phyloP scores from a whole-genome alignment of 805 yeast genomes.

The Kodamaea restingae region DNA sequence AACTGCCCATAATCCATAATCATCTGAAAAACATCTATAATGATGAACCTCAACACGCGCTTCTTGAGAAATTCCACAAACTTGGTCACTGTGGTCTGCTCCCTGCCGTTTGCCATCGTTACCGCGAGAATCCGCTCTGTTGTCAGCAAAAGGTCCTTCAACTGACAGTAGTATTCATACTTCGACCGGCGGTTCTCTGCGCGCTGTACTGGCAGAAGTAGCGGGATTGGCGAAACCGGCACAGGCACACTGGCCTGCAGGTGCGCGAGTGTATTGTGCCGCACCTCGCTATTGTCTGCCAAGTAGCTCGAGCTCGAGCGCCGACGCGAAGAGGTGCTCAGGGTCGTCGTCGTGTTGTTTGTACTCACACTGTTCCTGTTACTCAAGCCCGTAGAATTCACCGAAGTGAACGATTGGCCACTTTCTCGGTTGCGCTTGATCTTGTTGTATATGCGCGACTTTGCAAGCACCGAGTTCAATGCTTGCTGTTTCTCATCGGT shows the following conservation, averaged over 20 bases:
- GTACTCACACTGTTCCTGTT: slow-evolving; percentile 22
- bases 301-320: slow-evolving; percentile 14
- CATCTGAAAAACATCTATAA: slow-evolving; percentile 36
- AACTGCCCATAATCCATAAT: slow-evolving; percentile 28
- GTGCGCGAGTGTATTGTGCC: background rate
- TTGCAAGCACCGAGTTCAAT: slow-evolving; percentile 23
- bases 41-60: slow-evolving; percentile 31
- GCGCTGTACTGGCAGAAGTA: slow-evolving; percentile 18
- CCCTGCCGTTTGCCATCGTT: slow-evolving; percentile 10
- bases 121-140: slow-evolving; percentile 13
- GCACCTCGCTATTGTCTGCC: background rate
- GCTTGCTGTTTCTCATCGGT: slow-evolving; percentile 19
- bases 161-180: slow-evolving; percentile 32
- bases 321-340: slow-evolving; percentile 19
- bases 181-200: slow-evolving; percentile 31
- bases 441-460: slow-evolving; percentile 34
- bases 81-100: slow-evolving; percentile 15
- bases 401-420: slow-evolving; percentile 25
- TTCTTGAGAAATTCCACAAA: slow-evolving; percentile 36
- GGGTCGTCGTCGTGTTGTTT: slow-evolving; percentile 19
- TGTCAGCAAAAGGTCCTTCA: slow-evolving; percentile 16
- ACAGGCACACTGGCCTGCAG: slow-evolving; percentile 3
- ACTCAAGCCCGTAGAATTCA: slow-evolving; percentile 15
- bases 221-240: slow-evolving; percentile 11
- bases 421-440: slow-evolving; percentile 37